Evolutionary conservation across 805 yeast genomes (phyloP).

Genomic region (Lipomyces japonicus): DNA sequence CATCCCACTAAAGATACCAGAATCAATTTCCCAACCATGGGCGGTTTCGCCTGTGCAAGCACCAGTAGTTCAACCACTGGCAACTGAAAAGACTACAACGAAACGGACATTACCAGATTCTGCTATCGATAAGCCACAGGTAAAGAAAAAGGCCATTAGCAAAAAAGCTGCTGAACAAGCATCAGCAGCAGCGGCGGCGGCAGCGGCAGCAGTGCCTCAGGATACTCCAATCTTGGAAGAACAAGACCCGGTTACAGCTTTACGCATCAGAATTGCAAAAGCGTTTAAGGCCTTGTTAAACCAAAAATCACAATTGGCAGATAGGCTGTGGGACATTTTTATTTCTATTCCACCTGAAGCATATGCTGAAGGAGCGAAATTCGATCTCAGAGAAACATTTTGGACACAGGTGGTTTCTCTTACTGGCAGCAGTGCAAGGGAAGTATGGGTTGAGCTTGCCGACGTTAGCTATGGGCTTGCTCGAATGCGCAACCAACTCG

Average conservation of each 20-base stretch:
- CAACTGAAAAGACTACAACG: neutral
- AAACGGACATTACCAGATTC: neutral
- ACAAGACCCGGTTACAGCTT: conserved; percentile 18
- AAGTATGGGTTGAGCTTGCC: conserved; percentile 23
- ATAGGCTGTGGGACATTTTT: conserved; percentile 21
- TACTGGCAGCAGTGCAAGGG: conserved; percentile 9
- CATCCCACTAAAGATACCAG: too few species aligned
- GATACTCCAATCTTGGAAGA: neutral
- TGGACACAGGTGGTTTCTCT: conserved; percentile 10
- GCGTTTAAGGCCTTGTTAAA: conserved; percentile 14
- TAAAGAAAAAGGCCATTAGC: conserved; percentile 1
- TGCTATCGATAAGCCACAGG: neutral
- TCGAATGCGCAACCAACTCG: conserved; percentile 30
- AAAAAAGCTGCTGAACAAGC: conserved; percentile 2
- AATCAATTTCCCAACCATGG: too few species aligned
- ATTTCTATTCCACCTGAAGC: conserved; percentile 29
- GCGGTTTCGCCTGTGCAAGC: conserved; percentile 1
- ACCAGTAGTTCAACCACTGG: too few species aligned
- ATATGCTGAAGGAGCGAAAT: conserved; percentile 12
- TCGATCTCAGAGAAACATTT: conserved; percentile 28
- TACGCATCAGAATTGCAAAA: conserved; percentile 24
- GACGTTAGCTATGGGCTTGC: conserved; percentile 22
- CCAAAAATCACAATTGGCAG: conserved; percentile 17
- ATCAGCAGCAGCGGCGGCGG: neutral
- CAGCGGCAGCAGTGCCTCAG: neutral